These are phyloP conservation scores for Rhynchospora breviuscula DNA, from an alignment of 176 grass and related monocot species.

Conservation along the genomic window DNA sequence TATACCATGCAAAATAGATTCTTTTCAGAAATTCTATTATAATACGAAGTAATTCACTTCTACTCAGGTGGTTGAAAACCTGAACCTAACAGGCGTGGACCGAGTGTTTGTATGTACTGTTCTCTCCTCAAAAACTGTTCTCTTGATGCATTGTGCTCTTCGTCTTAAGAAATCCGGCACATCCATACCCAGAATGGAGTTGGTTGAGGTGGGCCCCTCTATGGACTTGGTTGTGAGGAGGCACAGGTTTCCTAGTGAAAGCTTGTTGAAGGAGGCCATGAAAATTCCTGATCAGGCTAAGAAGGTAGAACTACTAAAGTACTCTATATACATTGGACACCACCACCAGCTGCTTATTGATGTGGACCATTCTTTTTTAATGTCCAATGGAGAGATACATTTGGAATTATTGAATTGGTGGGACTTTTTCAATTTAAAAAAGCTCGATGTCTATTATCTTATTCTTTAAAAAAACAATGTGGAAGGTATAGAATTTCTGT, in stretches of 20 bases:
- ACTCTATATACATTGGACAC: neutral
- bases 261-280: conserved; percentile 82
- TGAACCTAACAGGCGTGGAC: conserved; percentile 76
- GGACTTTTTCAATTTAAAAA: neutral
- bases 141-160: conserved; percentile 79
- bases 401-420: neutral
- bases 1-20: neutral
- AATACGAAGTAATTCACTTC: conserved; percentile 11
- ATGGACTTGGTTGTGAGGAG: conserved; percentile 76
- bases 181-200: conserved; percentile 75
- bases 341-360: neutral
- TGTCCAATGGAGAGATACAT: neutral
- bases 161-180: conserved; percentile 79
- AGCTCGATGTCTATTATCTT: too few species aligned
- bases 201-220: conserved; percentile 89
- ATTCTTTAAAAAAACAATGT: too few species aligned
- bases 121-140: conserved; percentile 58
- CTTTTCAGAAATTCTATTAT: too few species aligned
- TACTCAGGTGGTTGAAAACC: conserved; percentile 76
- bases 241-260: conserved; percentile 53
- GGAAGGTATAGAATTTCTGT: too few species aligned
- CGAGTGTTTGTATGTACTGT: conserved; percentile 75
- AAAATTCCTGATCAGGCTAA: conserved; percentile 47
- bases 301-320: neutral
- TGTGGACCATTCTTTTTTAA: neutral